Base-by-base conservation (phyloP, 805 yeast species). In the Cyberlindnera mrakii region DNA sequence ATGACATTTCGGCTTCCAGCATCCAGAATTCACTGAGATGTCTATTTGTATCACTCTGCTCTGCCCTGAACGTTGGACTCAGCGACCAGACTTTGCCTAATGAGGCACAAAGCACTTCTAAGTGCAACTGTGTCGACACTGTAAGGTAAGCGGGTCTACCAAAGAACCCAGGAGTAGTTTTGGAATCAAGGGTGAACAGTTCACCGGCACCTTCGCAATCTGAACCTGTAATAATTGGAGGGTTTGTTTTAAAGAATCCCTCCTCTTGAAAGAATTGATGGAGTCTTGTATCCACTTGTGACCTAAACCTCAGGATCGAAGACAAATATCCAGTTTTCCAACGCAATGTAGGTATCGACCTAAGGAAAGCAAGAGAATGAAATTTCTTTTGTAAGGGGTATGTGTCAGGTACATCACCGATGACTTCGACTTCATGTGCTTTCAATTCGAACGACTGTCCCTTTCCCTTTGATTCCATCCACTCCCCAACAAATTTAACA, bases 121-220 rank as follows among this genome's bases (percentile, higher is more conserved):
- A 62, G 63, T 93, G 99, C 43, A 93, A 66, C 60, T 93, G 99
- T 0, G 96, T 80, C 0, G 96, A 88, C 0, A 93, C 99, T 0
- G 98, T 85, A 43, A 93, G 66, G 51, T 73, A 87, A 0, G 91
- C 75, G 3, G 74, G 70, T 45, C 75, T 75, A 1, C 82, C 87
- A 55, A 85, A 86, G 54, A 85, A 87, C 31, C 57, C 53, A 15
- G 44, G 50, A 6, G 50, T 29, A 3, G 53, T 38, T 39, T 54
- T 68, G 1, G 70, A 64, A 35, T 68, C 71, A 10, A 90, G 65
- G 37, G 65, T 66, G 51, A 93, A 93, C 48, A 85, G 76, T 58
- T 93, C 98, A 5, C 98, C 98, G 3, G 96, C 97, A 15, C 99
- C 98, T 65, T 93, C 99, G 59, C 98, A 91, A 60, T 93, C 99